A percentile compares a stretch with the other conserved stretches of the same genome.
Conservation (phyloP, 805 yeast genomes). For the Kuraishia floccosa region DNA sequence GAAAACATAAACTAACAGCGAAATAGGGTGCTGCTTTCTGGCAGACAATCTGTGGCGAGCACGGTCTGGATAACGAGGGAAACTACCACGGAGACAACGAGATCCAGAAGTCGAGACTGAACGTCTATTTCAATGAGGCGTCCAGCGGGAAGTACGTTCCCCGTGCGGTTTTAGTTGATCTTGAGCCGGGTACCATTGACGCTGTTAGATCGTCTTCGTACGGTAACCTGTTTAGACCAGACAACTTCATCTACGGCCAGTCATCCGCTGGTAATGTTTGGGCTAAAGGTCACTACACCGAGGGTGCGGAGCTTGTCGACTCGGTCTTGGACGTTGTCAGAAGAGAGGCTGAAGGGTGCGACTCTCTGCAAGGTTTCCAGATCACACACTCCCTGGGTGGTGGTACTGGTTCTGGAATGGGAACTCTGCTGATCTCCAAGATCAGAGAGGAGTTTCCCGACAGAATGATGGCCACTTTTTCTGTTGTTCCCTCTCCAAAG, state of each 20-base stretch:
- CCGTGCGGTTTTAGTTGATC: conserved; percentile 83
- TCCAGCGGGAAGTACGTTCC: conserved; percentile 85
- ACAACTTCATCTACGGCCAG: conserved; percentile 81
- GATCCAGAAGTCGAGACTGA: conserved; percentile 39
- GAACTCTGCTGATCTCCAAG: conserved; percentile 75
- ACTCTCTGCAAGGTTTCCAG: conserved; percentile 91
- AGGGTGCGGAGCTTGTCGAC: conserved; percentile 91
- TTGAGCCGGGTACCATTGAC: conserved; percentile 92
- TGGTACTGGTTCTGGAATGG: conserved; percentile 97
- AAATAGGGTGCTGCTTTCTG: conserved; percentile 89
- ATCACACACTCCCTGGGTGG: conserved; percentile 77
- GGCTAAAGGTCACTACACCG: conserved; percentile 97
- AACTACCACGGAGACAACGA: conserved; percentile 52
- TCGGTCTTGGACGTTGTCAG: conserved; percentile 82
- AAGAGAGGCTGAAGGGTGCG: conserved; percentile 91
- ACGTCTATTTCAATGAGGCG: conserved; percentile 85
- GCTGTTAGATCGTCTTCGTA: conserved; percentile 69
- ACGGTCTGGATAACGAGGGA: conserved; percentile 69
- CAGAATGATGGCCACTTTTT: conserved; percentile 92
- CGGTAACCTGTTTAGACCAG: conserved; percentile 87
- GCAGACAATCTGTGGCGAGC: conserved; percentile 88
- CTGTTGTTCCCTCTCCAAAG: conserved; percentile 87
- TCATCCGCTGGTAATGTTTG: conserved; percentile 92
- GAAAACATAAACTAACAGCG: too few relatives aligned
- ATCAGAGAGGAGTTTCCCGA: conserved; percentile 91